Conservation (phyloP, 163 green algal genomes). For the Chlamydomonas reinhardtii region DNA sequence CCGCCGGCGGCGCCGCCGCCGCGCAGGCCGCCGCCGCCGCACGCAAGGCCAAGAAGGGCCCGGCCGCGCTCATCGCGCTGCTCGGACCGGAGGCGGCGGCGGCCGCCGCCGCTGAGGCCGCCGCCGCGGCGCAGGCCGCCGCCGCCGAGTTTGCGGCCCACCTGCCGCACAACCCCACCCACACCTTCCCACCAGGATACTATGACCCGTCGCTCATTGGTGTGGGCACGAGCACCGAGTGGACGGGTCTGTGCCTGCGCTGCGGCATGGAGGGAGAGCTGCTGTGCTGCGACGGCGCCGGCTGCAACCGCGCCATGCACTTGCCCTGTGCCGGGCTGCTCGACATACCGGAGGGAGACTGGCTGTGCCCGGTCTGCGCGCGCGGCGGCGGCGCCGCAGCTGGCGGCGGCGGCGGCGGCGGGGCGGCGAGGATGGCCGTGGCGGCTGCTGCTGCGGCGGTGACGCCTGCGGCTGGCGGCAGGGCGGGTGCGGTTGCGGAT, state of each 20-base stretch:
- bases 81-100: constrained; percentile 21
- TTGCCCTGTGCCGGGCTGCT: constrained; percentile 8
- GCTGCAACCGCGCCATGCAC: constrained; percentile 46
- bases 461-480: neutral
- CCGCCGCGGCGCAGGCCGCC: neutral
- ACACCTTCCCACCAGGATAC: no score
- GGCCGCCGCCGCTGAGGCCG: neutral
- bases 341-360: constrained; percentile 40
- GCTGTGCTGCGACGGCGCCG: constrained; percentile 44
- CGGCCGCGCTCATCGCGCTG: constrained; percentile 33
- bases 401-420: neutral
- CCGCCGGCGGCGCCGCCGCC: neutral
- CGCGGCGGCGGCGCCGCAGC: neutral
- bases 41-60: constrained; percentile 36
- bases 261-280: constrained; percentile 44
- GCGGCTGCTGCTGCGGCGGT: neutral
- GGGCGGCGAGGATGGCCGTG: neutral
- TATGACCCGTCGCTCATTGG: constrained; percentile 11
- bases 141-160: neutral
- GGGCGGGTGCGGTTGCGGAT: neutral
- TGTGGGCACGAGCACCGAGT: neutral
- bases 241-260: constrained; percentile 38
- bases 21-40: neutral
- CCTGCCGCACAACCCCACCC: neutral
- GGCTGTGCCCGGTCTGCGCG: constrained; percentile 42